Base-by-base conservation (phyloP, 441 rosid genomes). In the Corymbia citriodora region DNA sequence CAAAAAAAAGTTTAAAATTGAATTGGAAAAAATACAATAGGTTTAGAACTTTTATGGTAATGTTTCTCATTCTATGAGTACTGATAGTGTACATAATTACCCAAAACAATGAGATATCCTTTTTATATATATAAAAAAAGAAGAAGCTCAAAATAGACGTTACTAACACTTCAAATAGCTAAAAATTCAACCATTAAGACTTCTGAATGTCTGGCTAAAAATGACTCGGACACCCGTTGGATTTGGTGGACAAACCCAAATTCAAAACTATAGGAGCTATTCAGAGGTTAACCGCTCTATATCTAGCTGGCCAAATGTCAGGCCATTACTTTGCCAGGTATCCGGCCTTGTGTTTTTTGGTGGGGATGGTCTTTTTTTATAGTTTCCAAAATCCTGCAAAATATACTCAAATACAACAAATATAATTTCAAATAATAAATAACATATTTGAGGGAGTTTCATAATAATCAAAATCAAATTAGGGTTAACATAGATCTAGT, bases 371-470 rank as follows among this genome's bases (percentile, higher is more conserved):
- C 14, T 57, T 25, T 61, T 55, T 61, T 11, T 61, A 27, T 16
- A 25, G 15, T 11, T 61, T 61, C 63, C 14, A 14, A 11, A 61
- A 61, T 61, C 4, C 8, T 10, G 31, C 31, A 61, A 61, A 61
- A 61, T 23, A 61, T 0, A 0, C 68, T 11, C 2, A 8, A 0
- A 5, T 61, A 6, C n/a, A 27, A 6, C 31, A 61, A 1, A 27
- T 27, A 61, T 61, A 61, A 27, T 13, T 61, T n/a, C 68, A 61
- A 61, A 61, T 61, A 61, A 27, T 27, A 61, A 61, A 61, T 1
- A 10, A 61, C 13, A 61, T 61, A 27, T 27, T 11, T 61, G 68
- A 61, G n/a, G 27, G 68, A 61, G 8, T 61, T 61, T 61, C 15
- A 61, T 61, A 61, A 27, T 61, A 25, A 61, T 27, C 7, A 0